Conservation (phyloP, 345 rosid species). For the Rhodamnia argentea region DNA sequence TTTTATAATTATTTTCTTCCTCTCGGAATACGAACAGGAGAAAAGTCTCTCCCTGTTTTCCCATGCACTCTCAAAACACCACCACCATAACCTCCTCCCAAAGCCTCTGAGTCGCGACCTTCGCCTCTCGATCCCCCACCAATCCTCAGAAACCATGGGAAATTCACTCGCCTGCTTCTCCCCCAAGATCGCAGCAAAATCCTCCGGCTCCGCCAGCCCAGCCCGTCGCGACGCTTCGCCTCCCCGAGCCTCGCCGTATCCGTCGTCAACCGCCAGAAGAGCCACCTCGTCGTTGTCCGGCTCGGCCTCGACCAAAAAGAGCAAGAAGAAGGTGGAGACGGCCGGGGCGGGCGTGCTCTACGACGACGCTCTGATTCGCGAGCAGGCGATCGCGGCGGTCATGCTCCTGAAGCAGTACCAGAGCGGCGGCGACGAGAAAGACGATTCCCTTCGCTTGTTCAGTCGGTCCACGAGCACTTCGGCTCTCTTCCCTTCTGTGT, state of each 20-base stretch:
- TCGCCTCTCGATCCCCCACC: background rate
- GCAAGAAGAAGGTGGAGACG: background rate
- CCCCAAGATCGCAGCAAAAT: background rate
- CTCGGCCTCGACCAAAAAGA: background rate
- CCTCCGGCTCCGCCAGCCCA: background rate
- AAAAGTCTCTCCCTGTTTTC: too few relatives aligned
- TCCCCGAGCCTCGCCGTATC: background rate
- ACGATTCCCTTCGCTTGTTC: background rate
- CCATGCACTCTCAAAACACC: background rate
- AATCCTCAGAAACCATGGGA: background rate
- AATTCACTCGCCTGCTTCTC: constrained; percentile 5
- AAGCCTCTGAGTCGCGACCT: background rate
- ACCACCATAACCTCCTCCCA: background rate
- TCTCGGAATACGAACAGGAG: too few relatives aligned
- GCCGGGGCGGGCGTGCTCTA: background rate
- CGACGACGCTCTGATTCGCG: background rate
- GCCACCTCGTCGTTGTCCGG: background rate
- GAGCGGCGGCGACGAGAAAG: background rate
- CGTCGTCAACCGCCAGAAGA: background rate
- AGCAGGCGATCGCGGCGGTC: constrained; percentile 23
- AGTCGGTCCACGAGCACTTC: constrained; percentile 11
- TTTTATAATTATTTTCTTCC: too few relatives aligned
- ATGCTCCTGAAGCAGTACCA: constrained; percentile 15
- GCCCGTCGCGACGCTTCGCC: background rate
- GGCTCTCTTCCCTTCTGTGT: background rate